Evolutionary conservation across 176 grass and related monocot species (phyloP).

Genomic region (Bolboschoenus planiculmis): DNA sequence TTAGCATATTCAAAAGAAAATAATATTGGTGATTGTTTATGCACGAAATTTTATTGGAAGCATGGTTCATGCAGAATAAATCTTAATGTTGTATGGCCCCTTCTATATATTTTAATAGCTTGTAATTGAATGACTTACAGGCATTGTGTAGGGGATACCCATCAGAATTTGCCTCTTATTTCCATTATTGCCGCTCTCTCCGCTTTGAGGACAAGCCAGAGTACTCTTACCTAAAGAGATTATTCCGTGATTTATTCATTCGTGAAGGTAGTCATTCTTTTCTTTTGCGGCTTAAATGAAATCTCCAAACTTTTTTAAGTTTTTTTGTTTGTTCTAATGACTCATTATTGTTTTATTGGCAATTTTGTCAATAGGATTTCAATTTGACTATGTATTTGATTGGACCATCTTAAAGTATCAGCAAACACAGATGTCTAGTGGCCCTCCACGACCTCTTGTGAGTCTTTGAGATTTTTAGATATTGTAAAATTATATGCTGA

Average conservation of each 20-base stretch:
- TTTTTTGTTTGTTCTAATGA: not conserved
- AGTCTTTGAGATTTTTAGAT: slow-evolving; percentile 28
- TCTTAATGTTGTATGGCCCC: not conserved
- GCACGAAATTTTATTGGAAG: not conserved
- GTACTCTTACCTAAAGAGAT: slow-evolving; percentile 77
- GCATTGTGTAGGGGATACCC: slow-evolving; percentile 67
- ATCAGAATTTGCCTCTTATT: slow-evolving; percentile 64
- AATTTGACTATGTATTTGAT: slow-evolving; percentile 96
- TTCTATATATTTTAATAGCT: slow-evolving; percentile 3
- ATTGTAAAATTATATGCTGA: not conserved
- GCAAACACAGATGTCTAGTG: slow-evolving; percentile 65
- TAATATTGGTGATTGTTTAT: not conserved
- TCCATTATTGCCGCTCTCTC: slow-evolving; percentile 79
- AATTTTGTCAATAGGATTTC: slow-evolving; percentile 53
- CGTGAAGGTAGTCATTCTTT: slow-evolving; percentile 60
- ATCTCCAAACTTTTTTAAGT: not conserved
- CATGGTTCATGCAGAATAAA: slow-evolving; percentile 9
- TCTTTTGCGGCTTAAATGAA: slow-evolving; percentile 1
- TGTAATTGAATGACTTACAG: slow-evolving; percentile 19
- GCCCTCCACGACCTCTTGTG: slow-evolving; percentile 57
- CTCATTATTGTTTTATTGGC: not conserved
- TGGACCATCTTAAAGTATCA: slow-evolving; percentile 98
- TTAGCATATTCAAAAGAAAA: not conserved
- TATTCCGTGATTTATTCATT: slow-evolving; percentile 82
- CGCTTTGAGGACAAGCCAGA: slow-evolving; percentile 80